Conservation (phyloP, 768 basidiomycete genomes). For the Paxillus rubicundulus region DNA sequence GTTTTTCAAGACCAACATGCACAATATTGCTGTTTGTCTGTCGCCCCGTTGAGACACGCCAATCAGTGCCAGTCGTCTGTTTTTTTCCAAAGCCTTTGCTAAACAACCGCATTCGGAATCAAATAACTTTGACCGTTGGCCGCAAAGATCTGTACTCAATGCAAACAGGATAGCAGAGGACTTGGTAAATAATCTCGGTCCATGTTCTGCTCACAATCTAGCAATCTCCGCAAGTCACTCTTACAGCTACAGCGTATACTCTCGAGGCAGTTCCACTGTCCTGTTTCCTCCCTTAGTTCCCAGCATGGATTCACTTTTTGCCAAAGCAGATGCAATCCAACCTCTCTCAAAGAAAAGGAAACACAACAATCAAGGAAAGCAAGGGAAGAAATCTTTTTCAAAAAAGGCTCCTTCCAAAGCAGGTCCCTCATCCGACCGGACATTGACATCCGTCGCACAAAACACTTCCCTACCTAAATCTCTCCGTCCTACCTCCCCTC, state of each 20-base stretch:
- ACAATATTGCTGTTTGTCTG: not conserved
- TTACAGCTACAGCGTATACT: too few species aligned
- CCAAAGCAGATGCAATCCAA: conserved; percentile 60
- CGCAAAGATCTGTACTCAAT: not conserved
- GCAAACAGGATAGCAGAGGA: not conserved
- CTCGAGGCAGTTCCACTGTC: not conserved
- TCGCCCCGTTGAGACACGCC: too few species aligned
- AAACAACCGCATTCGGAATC: conserved; percentile 5
- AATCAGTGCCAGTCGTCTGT: not conserved
- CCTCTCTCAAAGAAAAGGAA: conserved; percentile 49
- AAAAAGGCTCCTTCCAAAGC: conserved; percentile 15
- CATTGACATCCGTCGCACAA: conserved; percentile 53
- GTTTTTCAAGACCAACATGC: not conserved
- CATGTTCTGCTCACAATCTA: not conserved
- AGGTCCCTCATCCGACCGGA: conserved; percentile 43
- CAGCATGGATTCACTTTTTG: conserved; percentile 71
- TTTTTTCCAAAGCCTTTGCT: conserved; percentile 16
- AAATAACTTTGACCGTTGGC: not conserved
- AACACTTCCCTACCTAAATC: conserved; percentile 69
- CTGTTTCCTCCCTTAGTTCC: not conserved
- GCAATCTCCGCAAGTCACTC: too few species aligned
- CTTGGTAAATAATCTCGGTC: too few species aligned
- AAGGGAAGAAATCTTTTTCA: conserved; percentile 24
- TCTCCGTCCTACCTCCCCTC: conserved; percentile 49
- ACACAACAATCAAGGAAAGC: conserved; percentile 8